phyloP scores from a whole-genome alignment of 768 basidiomycete genomes.

The Lactarius akahatsu region DNA sequence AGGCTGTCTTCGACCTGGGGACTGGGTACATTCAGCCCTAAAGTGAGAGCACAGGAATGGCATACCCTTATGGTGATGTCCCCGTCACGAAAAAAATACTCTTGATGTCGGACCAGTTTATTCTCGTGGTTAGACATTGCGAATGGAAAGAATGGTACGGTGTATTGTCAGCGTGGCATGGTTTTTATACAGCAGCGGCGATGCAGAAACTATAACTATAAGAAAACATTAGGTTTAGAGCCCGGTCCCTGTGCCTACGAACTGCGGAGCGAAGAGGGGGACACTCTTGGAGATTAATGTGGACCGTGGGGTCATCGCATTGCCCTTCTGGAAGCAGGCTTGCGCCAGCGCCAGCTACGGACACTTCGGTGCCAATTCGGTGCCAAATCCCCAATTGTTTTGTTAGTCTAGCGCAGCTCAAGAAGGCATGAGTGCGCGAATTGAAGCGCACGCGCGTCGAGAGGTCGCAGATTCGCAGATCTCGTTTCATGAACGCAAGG shows the following conservation, averaged over 20 bases:
- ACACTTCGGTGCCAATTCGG: too few relatives aligned
- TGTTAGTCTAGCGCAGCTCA: background rate
- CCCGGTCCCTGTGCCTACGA: background rate
- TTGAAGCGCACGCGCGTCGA: background rate
- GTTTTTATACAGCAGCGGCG: conserved; percentile 11
- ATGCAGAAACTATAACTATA: background rate
- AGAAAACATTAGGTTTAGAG: background rate
- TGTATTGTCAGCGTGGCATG: background rate
- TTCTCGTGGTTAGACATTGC: too few relatives aligned
- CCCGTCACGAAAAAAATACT: background rate
- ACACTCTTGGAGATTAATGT: too few relatives aligned
- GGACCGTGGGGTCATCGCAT: too few relatives aligned
- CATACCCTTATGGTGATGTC: conserved; percentile 2
- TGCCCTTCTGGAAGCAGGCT: background rate
- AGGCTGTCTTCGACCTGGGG: conserved; percentile 54
- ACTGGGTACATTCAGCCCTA: background rate
- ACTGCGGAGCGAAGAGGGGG: background rate
- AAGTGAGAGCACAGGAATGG: background rate
- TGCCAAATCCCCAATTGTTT: background rate
- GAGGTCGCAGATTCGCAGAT: conserved; percentile 4
- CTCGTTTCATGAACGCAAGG: conserved; percentile 9
- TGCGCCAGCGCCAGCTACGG: background rate
- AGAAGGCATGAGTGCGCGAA: background rate
- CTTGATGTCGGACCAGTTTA: background rate
- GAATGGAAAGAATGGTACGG: too few relatives aligned